These are phyloP conservation scores for Debaryomyces udenii DNA, from an alignment of 1,139 yeast species.

Conservation along the genomic window DNA sequence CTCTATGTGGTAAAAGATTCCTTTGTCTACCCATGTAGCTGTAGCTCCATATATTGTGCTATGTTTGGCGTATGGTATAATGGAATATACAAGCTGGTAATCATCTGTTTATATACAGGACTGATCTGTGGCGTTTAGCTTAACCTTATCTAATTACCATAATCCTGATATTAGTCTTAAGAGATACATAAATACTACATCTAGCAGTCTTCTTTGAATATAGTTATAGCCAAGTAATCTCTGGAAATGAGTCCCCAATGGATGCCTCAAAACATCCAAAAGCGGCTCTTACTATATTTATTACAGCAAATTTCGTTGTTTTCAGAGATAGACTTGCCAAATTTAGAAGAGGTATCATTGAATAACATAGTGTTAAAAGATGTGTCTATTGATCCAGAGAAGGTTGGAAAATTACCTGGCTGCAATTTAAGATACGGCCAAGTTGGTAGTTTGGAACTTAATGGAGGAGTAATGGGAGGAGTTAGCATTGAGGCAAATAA, in stretches of 20 bases:
- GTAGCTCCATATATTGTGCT: neutral
- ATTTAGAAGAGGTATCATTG: constrained; percentile 74
- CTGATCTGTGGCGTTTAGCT: constrained; percentile 3
- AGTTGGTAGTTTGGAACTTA: constrained; percentile 53
- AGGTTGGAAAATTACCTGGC: constrained; percentile 67
- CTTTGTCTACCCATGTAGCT: neutral
- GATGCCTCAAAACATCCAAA: constrained; percentile 84
- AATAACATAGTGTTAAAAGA: constrained; percentile 58
- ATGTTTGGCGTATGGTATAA: too few species aligned
- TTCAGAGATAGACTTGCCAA: constrained; percentile 78
- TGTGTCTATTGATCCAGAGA: constrained; percentile 73
- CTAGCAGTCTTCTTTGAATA: neutral
- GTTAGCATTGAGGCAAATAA: constrained; percentile 63
- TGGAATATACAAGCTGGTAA: neutral
- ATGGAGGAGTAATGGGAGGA: constrained; percentile 64
- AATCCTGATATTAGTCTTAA: neutral
- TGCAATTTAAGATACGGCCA: constrained; percentile 65
- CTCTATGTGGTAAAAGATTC: too few species aligned
- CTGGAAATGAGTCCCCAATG: constrained; percentile 62
- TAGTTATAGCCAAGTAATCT: neutral
- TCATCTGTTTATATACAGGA: constrained; percentile 3
- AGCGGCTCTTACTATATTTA: constrained; percentile 75
- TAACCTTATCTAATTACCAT: constrained; percentile 6
- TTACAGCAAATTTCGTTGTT: constrained; percentile 82
- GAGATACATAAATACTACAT: neutral